Evolutionary conservation across 1,284 basidiomycete genomes (phyloP).

Genomic region (Ustilago curta): DNA sequence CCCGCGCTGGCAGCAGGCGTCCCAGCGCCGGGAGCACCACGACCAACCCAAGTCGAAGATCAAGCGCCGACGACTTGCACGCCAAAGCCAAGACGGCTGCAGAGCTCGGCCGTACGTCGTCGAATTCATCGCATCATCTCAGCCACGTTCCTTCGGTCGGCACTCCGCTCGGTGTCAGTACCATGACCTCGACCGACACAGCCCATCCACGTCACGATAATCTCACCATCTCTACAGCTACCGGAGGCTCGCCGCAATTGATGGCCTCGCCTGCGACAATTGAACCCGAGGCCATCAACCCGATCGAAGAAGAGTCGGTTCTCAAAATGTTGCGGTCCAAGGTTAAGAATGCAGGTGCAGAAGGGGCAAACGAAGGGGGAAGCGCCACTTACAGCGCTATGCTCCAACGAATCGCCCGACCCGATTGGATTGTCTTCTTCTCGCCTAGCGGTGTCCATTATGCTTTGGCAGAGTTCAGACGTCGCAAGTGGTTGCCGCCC

Average conservation of each 20-base stretch:
- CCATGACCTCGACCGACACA: constrained; percentile 40
- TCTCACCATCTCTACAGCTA: constrained; percentile 17
- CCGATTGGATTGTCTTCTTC: constrained; percentile 68
- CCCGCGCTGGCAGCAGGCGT: constrained; percentile 31
- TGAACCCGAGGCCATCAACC: constrained; percentile 35
- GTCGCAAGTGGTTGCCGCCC: constrained; percentile 56
- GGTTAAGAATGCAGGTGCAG: constrained; percentile 18
- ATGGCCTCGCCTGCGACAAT: constrained; percentile 36
- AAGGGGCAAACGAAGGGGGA: neutral
- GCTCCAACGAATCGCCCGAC: constrained; percentile 32
- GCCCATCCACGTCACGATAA: constrained; percentile 22
- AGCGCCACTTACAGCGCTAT: constrained; percentile 1
- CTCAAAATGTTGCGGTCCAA: constrained; percentile 35
- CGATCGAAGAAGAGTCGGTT: constrained; percentile 40
- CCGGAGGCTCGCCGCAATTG: constrained; percentile 30
- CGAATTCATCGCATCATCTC: constrained; percentile 14
- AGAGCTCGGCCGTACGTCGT: constrained; percentile 4
- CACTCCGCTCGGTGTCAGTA: constrained; percentile 42
- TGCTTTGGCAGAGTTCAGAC: constrained; percentile 56
- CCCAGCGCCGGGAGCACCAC: constrained; percentile 34
- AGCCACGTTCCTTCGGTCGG: constrained; percentile 44
- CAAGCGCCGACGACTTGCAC: constrained; percentile 23
- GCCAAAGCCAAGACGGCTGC: constrained; percentile 7
- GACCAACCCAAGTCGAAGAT: constrained; percentile 28
- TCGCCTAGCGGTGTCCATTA: constrained; percentile 66